phyloP scores from a whole-genome alignment of 2,329 filamentous ascomycete genomes.

The Hymenoscyphus fraxineus region DNA sequence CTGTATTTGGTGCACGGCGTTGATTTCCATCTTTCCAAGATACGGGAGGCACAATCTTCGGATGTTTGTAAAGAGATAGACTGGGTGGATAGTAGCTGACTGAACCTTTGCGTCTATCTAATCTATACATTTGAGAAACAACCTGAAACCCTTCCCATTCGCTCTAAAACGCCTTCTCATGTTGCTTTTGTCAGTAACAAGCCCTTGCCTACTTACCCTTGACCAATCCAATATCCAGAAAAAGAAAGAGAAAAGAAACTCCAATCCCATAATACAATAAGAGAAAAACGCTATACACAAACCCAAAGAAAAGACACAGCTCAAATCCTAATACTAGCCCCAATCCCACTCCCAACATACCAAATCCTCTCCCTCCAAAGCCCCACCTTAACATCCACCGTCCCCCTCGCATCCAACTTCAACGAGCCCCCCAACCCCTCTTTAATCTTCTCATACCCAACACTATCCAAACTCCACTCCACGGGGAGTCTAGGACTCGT shows the following conservation, averaged over 20 bases:
- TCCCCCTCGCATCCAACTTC: constrained; percentile 73
- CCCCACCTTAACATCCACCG: constrained; percentile 70
- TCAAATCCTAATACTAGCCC: constrained; percentile 57
- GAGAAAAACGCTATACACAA: constrained; percentile 2
- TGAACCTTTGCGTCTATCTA: constrained; percentile 19
- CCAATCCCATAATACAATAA: constrained; percentile 11
- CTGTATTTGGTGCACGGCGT: constrained; percentile 59
- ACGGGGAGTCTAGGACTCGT: constrained; percentile 77
- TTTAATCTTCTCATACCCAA: constrained; percentile 78
- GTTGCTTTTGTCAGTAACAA: background rate
- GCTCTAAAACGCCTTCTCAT: background rate
- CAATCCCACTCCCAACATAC: constrained; percentile 68
- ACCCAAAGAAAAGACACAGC: background rate
- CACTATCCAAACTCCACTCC: constrained; percentile 68
- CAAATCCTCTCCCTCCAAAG: constrained; percentile 70
- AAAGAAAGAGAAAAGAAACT: background rate
- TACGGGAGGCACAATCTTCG: background rate
- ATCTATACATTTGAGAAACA: constrained; percentile 17
- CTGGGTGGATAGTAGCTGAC: constrained; percentile 1
- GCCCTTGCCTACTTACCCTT: background rate
- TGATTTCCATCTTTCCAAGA: constrained; percentile 70
- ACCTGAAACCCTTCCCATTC: background rate
- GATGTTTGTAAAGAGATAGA: background rate
- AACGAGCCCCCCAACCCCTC: constrained; percentile 77
- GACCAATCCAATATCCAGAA: constrained; percentile 3